phyloP scores from a whole-genome alignment of 2,329 filamentous ascomycete species.

The Fusarium xyrophilum region DNA sequence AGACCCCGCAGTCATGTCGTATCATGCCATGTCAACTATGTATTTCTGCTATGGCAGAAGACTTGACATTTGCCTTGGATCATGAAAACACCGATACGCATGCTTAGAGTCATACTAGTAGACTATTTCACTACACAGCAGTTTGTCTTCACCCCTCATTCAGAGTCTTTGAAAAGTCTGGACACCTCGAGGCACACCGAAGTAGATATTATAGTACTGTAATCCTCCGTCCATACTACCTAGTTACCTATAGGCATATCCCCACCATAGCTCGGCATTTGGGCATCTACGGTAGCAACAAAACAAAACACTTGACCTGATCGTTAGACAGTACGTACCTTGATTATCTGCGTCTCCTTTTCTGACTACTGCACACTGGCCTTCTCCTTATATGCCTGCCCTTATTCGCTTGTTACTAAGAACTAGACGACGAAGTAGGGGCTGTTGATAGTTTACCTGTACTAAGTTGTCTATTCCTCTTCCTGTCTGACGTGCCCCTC shows the following conservation, averaged over 20 bases:
- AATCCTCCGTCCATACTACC: neutral
- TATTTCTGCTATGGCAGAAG: neutral
- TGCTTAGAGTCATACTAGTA: neutral
- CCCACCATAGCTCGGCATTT: conserved; percentile 19
- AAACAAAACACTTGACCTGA: neutral
- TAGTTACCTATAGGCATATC: neutral
- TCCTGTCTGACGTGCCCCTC: conserved; percentile 39
- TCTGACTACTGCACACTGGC: neutral
- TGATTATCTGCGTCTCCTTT: neutral
- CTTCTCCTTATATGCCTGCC: neutral
- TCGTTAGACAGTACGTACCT: neutral
- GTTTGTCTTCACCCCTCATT: neutral
- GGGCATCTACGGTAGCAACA: neutral
- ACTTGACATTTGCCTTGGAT: neutral
- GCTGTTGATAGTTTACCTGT: conserved; percentile 5
- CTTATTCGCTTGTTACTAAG: neutral
- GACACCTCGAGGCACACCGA: neutral
- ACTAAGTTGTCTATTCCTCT: conserved; percentile 26
- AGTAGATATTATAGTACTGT: neutral
- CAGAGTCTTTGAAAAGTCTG: neutral
- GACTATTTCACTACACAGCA: neutral
- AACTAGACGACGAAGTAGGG: conserved; percentile 3
- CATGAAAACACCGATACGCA: neutral
- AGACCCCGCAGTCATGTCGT: conserved; percentile 26
- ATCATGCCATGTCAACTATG: conserved; percentile 5